phyloP scores from a whole-genome alignment of 306 rosid species.

The Crotalaria pallida region DNA sequence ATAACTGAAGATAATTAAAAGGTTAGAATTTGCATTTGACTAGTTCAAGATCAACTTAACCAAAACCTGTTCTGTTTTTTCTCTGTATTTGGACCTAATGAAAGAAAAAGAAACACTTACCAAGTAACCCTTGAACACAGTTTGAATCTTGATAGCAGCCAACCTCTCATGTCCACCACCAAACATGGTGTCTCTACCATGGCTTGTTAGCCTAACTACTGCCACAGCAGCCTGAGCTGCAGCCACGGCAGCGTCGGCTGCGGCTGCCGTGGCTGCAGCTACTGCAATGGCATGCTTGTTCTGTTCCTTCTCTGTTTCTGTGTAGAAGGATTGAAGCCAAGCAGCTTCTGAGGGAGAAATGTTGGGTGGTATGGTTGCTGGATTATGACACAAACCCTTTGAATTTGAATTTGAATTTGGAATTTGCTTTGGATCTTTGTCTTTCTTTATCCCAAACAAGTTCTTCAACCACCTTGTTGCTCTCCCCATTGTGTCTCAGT shows the following conservation, averaged over 20 bases:
- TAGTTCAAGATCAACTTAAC: neutral
- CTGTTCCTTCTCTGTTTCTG: slow-evolving; percentile 69
- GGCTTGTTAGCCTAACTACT: slow-evolving; percentile 82
- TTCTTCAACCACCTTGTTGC: slow-evolving; percentile 77
- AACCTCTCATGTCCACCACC: slow-evolving; percentile 58
- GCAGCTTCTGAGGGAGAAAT: slow-evolving; percentile 77
- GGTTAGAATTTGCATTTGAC: neutral
- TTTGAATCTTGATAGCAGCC: slow-evolving; percentile 84
- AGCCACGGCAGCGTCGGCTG: slow-evolving; percentile 91
- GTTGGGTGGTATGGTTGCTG: slow-evolving; percentile 71
- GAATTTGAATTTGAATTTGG: slow-evolving; percentile 39
- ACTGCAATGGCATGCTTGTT: slow-evolving; percentile 92
- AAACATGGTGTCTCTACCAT: slow-evolving; percentile 61
- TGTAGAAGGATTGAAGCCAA: slow-evolving; percentile 72
- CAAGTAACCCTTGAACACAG: slow-evolving; percentile 66
- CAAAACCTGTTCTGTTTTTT: neutral
- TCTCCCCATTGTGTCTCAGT: slow-evolving; percentile 60
- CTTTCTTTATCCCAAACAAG: slow-evolving; percentile 68
- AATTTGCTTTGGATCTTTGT: slow-evolving; percentile 37
- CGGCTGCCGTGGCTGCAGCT: slow-evolving; percentile 86
- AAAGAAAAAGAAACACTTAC: slow-evolving; percentile 29
- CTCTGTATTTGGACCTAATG: neutral
- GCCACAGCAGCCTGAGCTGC: slow-evolving; percentile 94
- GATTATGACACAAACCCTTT: slow-evolving; percentile 55
- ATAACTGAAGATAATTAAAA: neutral